These are phyloP conservation scores for Cyberlindnera saturnus DNA, from an alignment of 805 yeast genomes.

Conservation along the genomic window DNA sequence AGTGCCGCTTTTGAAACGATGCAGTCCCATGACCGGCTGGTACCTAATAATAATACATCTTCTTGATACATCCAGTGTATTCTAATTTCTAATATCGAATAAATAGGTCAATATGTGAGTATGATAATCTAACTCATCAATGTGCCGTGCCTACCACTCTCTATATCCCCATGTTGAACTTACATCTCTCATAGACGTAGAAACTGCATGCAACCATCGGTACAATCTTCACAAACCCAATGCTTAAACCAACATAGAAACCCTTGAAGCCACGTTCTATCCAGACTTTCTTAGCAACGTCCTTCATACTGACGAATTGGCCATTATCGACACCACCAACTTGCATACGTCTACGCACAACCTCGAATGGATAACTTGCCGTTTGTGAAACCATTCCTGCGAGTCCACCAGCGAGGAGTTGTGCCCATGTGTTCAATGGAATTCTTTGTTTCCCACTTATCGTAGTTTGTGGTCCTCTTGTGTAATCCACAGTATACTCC, in stretches of 20 bases:
- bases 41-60: too few relatives aligned
- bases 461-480: conserved; percentile 1
- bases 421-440: conserved; percentile 88
- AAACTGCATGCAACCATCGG: conserved; percentile 98
- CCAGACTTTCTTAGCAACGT: conserved; percentile 55
- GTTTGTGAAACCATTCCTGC: conserved; percentile 95
- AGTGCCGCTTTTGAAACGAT: too few relatives aligned
- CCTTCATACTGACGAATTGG: conserved; percentile 44
- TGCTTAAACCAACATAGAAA: conserved; percentile 88
- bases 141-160: not conserved
- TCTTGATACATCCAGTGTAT: too few relatives aligned
- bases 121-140: not conserved
- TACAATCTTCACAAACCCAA: conserved; percentile 89
- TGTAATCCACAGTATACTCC: conserved; percentile 39
- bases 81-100: too few relatives aligned
- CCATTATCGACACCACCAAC: conserved; percentile 75
- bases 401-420: conserved; percentile 88
- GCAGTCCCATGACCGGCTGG: too few relatives aligned
- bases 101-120: not conserved
- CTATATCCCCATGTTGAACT: conserved; percentile 47
- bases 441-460: conserved; percentile 30
- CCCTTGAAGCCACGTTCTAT: conserved; percentile 78
- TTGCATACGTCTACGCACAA: conserved; percentile 90
- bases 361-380: conserved; percentile 95
- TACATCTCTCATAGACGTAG: conserved; percentile 86